phyloP scores from a whole-genome alignment of 139 green algal species.

The Chlamydomonas schloesseri region DNA sequence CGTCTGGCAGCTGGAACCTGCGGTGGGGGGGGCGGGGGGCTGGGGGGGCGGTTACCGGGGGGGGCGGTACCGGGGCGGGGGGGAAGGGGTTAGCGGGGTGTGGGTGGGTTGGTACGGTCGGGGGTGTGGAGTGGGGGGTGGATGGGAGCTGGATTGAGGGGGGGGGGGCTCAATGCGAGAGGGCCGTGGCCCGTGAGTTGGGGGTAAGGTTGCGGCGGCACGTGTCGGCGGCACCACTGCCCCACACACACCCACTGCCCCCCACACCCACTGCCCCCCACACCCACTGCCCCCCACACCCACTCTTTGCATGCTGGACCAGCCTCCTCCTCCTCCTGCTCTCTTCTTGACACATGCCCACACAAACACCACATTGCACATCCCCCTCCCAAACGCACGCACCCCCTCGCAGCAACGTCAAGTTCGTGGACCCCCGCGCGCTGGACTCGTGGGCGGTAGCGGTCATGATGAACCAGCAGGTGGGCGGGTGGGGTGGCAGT shows the following conservation, averaged over 20 bases:
- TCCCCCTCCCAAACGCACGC: too few species aligned
- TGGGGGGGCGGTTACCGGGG: not conserved
- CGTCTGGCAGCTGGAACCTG: constrained; percentile 30
- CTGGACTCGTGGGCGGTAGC: constrained; percentile 31
- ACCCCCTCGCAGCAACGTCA: constrained; percentile 9
- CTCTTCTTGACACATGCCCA: too few species aligned
- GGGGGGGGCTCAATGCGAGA: not conserved
- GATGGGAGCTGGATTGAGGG: too few species aligned
- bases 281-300: too few species aligned
- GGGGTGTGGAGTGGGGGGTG: too few species aligned
- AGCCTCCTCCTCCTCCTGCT: not conserved
- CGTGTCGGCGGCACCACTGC: too few species aligned
- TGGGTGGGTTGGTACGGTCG: too few species aligned
- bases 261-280: too few species aligned
- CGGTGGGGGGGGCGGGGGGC: not conserved
- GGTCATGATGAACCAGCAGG: constrained; percentile 4
- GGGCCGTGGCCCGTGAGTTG: not conserved
- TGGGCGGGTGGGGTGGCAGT: not conserved
- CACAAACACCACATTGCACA: too few species aligned
- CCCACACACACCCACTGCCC: too few species aligned
- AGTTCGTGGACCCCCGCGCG: not conserved
- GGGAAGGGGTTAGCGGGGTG: too few species aligned
- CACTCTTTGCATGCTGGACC: too few species aligned
- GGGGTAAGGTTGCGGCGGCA: not conserved
- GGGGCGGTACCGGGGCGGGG: not conserved